A percentile compares a stretch with the other conserved stretches of the same genome.
These are phyloP conservation scores for Solanum sejunctum DNA, from an alignment of 257 asterid species.

Conservation along the genomic window DNA sequence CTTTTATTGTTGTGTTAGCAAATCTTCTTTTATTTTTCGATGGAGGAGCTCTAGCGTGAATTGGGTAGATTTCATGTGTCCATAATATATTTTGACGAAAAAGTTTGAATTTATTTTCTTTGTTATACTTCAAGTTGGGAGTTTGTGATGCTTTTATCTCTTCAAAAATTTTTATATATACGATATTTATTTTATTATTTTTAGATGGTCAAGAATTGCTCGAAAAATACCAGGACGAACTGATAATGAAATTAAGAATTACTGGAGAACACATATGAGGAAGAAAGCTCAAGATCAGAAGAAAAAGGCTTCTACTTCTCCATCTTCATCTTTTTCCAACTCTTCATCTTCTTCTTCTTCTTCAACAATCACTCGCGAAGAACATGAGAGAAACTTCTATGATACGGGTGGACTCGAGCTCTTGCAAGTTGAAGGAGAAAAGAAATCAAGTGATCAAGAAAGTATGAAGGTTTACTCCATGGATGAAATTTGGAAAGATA, in stretches of 20 bases:
- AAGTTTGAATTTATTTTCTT: not conserved
- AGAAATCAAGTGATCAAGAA: slow-evolving; percentile 11
- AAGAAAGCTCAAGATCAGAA: slow-evolving; percentile 71
- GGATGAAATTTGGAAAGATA: slow-evolving; percentile 91
- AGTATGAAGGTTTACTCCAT: slow-evolving; percentile 29
- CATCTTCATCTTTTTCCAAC: slow-evolving; percentile 30
- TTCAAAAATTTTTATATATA: not conserved
- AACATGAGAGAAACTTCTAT: slow-evolving; percentile 37
- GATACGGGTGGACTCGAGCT: slow-evolving; percentile 45
- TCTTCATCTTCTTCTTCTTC: slow-evolving; percentile 37
- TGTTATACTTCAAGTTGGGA: not conserved
- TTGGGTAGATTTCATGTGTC: not conserved
- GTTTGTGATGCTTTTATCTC: not conserved
- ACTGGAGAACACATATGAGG: slow-evolving; percentile 91
- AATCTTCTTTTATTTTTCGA: not conserved
- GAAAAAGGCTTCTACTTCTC: slow-evolving; percentile 18
- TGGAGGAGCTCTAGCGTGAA: not conserved
- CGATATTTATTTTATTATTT: not conserved
- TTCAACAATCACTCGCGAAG: slow-evolving; percentile 5
- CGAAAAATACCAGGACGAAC: slow-evolving; percentile 87
- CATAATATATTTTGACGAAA: not conserved
- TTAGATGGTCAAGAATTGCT: slow-evolving; percentile 94
- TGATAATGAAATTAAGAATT: slow-evolving; percentile 86
- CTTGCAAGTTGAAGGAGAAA: not conserved
- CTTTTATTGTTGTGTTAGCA: not conserved